Evolutionary conservation across 2,329 filamentous ascomycete genomes (phyloP), one percentile per base, ranked within the genome.

Genomic region (Colletotrichum scovillei): DNA sequence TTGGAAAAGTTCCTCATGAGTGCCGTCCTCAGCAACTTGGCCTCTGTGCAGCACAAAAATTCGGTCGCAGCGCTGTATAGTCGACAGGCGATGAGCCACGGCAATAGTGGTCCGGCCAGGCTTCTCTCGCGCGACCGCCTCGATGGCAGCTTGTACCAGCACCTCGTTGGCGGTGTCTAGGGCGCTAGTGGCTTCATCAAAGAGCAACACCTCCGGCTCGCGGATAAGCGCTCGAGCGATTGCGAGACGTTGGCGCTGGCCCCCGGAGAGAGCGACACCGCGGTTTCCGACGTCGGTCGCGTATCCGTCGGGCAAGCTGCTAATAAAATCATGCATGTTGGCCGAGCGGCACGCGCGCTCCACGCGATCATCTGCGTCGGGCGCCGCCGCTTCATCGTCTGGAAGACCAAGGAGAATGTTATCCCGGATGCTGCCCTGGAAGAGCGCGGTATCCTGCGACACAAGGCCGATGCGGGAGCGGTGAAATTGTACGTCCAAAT

Each of bases 211-310:
- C 2, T 85, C 85, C 1, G 91, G 88, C 75, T 90, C 82, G 60
- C 88, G 87, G 63, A 92, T 82, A 65, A 92, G 90, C 57, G 88
- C 88, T 24, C 90, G 85, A 1, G 91, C 90, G 69, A 92, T 92
- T 1, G 90, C 88, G 9, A 92, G 83, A 5, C 90, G 85, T 76
- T 92, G 90, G n/a, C 89, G 84, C 76, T 92, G 90, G 3, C 91
- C 91, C 28, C 90, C 91, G 38, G 88, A 90, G 2, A 92, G 81
- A 75, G 88, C 88, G 69, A 88, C 87, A n/a, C 91, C 90, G 26
- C 85, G 84, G 76, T 91, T 88, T 4, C 90, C 90, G 3, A 91
- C 88, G 11, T 84, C 80, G 0, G 90, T 89, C 1, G 86, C 83
- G 76, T 91, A 92, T 5, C 86, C 88, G 2, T 56, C 53, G 24